These are phyloP conservation scores for Inga leiocalycina DNA, from an alignment of 306 rosid genomes.

Conservation along the genomic window DNA sequence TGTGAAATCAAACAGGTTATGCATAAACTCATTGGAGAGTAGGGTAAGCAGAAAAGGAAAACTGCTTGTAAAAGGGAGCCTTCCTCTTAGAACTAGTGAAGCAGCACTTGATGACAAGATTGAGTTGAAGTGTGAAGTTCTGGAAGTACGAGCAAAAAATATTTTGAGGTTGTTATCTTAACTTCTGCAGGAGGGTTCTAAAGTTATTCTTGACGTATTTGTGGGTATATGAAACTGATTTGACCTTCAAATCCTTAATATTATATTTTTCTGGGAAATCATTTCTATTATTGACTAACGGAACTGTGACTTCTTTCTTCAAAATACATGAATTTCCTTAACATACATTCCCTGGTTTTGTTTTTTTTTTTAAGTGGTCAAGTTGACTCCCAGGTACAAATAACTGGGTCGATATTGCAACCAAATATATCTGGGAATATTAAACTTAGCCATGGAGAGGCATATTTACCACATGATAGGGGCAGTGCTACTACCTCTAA, in stretches of 20 bases:
- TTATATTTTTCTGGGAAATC: background rate
- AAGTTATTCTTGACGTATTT: slow-evolving; percentile 2
- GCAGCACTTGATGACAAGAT: slow-evolving; percentile 83
- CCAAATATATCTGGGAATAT: slow-evolving; percentile 85
- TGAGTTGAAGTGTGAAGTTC: slow-evolving; percentile 85
- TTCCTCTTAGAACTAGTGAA: slow-evolving; percentile 92
- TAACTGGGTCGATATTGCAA: slow-evolving; percentile 91
- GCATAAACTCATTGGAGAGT: slow-evolving; percentile 87
- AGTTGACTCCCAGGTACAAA: slow-evolving; percentile 94
- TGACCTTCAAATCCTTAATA: background rate
- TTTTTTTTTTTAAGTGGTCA: slow-evolving; percentile 70
- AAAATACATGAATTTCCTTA: slow-evolving; percentile 16
- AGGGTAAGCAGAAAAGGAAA: slow-evolving; percentile 93
- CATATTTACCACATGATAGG: slow-evolving; percentile 94
- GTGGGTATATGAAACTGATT: slow-evolving; percentile 22
- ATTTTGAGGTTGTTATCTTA: slow-evolving; percentile 61
- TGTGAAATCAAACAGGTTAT: slow-evolving; percentile 90
- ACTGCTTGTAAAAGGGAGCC: slow-evolving; percentile 83
- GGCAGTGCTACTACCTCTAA: slow-evolving; percentile 72
- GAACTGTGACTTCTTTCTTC: background rate
- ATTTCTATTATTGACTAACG: background rate
- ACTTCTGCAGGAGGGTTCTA: slow-evolving; percentile 28
- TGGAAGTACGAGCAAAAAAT: slow-evolving; percentile 90
- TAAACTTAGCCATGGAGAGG: slow-evolving; percentile 94
- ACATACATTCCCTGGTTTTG: slow-evolving; percentile 28